These are phyloP conservation scores for Cordyceps cicadae DNA, from an alignment of 2,329 filamentous ascomycete species.

Conservation along the genomic window DNA sequence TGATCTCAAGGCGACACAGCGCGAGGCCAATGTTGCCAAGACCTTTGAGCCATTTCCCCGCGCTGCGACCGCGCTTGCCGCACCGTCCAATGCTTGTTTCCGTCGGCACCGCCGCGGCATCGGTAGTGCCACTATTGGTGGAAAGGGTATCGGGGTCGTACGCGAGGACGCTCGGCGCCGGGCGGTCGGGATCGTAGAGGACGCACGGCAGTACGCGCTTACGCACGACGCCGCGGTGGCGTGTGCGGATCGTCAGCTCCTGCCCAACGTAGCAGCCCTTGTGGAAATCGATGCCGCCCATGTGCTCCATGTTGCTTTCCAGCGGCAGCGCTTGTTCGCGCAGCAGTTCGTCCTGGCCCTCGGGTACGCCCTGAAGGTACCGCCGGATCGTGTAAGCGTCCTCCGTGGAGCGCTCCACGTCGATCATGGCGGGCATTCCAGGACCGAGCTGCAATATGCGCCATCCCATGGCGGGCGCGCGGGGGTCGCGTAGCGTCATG, in stretches of 20 bases:
- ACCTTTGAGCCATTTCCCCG: constrained; percentile 72
- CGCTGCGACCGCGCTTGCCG: constrained; percentile 56
- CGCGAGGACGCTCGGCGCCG: constrained; percentile 31
- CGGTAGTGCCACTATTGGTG: constrained; percentile 19
- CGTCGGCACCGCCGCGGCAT: constrained; percentile 32
- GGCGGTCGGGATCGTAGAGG: constrained; percentile 49
- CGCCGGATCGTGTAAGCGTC: constrained; percentile 65
- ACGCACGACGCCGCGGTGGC: constrained; percentile 86
- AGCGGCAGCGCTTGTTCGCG: constrained; percentile 67
- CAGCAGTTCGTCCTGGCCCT: constrained; percentile 74
- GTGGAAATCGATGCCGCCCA: constrained; percentile 78
- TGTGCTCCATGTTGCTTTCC: constrained; percentile 82
- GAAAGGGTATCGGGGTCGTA: constrained; percentile 32
- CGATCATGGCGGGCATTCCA: constrained; percentile 26
- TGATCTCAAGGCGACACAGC: constrained; percentile 78
- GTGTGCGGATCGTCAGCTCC: constrained; percentile 90
- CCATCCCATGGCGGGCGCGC: constrained; percentile 49
- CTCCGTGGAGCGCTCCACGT: constrained; percentile 40
- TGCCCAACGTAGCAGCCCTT: constrained; percentile 98
- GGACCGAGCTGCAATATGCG: constrained; percentile 32
- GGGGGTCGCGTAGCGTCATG: constrained; percentile 40
- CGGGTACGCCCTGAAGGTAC: constrained; percentile 72
- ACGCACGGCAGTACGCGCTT: constrained; percentile 80
- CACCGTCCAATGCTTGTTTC: constrained; percentile 43
- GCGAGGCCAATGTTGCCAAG: constrained; percentile 82